These are phyloP conservation scores for Colletotrichum graminicola DNA, from an alignment of 2,329 filamentous ascomycete species.

Conservation along the genomic window DNA sequence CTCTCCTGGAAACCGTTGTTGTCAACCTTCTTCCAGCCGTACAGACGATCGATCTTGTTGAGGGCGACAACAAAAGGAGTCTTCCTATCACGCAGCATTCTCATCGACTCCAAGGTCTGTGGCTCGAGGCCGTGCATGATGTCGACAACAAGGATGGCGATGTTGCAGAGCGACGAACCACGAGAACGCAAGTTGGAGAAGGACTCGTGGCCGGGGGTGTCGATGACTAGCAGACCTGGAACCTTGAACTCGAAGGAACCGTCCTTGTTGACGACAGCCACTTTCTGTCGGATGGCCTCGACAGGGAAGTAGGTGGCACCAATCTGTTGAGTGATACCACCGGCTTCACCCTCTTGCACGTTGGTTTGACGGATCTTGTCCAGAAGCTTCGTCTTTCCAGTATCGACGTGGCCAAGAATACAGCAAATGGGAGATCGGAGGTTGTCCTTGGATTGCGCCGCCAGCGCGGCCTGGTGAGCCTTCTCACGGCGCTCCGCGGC, in stretches of 20 bases:
- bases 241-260: conserved; percentile 96
- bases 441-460: conserved; percentile 92
- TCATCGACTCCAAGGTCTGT: conserved; percentile 98
- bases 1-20: conserved; percentile 99
- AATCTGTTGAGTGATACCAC: conserved; percentile 99
- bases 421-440: conserved; percentile 98
- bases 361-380: conserved; percentile 99
- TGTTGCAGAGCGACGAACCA: conserved; percentile 98
- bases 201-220: conserved; percentile 99
- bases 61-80: conserved; percentile 98
- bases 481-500: conserved; percentile 89
- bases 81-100: conserved; percentile 88
- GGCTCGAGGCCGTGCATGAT: conserved; percentile 99
- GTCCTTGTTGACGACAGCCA: conserved; percentile 91
- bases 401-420: conserved; percentile 99
- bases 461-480: conserved; percentile 90
- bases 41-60: conserved; percentile 99
- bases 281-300: conserved; percentile 93
- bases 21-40: conserved; percentile 98
- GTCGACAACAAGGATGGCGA: conserved; percentile 98
- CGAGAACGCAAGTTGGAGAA: conserved; percentile 98
- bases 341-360: conserved; percentile 98
- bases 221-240: conserved; percentile 94
- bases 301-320: conserved; percentile 99
- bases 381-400: conserved; percentile 98